Base-by-base conservation (phyloP, 495 filamentous ascomycete species). In the Thermothielavioides terrestris region DNA sequence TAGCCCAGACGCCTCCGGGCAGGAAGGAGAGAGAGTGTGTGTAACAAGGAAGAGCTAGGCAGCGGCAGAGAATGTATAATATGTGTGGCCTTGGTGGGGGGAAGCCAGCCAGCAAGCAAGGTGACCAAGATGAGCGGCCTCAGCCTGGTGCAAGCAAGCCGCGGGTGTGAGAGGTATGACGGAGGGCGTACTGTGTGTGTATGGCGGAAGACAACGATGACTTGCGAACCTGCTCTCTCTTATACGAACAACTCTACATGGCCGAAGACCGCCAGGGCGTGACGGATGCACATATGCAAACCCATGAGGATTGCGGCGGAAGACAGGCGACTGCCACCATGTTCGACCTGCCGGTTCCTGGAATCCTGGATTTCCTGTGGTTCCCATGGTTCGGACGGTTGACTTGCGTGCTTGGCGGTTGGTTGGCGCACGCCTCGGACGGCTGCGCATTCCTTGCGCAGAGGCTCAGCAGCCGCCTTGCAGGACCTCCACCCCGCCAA, bases 401-500 rank as follows among this genome's bases (percentile, higher is more conserved):
- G n/a, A n/a, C n/a, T n/a, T n/a, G 28, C 25, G n/a, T 8, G 17
- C 2, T 5, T 18, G 30, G 30, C 31, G 12, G 38, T 36, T 28
- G 30, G 40, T 35, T 40, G 46, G 37, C 22, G 6, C 28, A 10
- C n/a, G 31, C 4, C 10, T 8, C 26, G 10, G 28, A 42, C 41
- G 20, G 42, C 46, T 55, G 53, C 46, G 47, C 47, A 55, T 37
- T 37, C 6, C 2, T 17, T 44, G 31, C 20, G 15, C 36, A 50
- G 39, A 50, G 43, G 41, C 53, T 49, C 53, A 36, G 53, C 47
- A 36, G 53, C 53, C 47, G 42, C 43, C 42, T 50, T 38, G 5
- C 46, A 35, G 42, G 35, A 27, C 40, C 44, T 21, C 26, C 32
- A 14, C 50, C 21, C 27, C 27, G n/a, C 42, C 14, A 32, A 2